Conservation (phyloP, 129 eudicot genomes). For the Artemisia tridentata region DNA sequence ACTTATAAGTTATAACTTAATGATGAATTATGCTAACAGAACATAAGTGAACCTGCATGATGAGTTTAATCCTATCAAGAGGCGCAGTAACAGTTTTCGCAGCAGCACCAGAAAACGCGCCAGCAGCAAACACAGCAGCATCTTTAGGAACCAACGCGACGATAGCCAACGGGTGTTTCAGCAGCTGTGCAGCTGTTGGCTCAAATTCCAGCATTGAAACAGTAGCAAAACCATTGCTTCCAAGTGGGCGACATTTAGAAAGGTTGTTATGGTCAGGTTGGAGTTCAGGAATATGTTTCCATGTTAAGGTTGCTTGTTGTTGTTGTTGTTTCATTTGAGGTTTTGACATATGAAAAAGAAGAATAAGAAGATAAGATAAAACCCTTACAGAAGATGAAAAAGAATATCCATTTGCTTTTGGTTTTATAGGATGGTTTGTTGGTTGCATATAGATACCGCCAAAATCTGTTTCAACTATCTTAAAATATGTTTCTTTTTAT, state of each 20-base stretch:
- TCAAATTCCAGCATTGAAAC: constrained; percentile 50
- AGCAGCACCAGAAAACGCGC: constrained; percentile 84
- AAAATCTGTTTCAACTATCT: not conserved
- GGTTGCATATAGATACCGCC: constrained; percentile 3
- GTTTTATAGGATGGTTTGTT: constrained; percentile 8
- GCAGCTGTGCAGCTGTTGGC: constrained; percentile 53
- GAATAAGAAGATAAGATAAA: constrained; percentile 21
- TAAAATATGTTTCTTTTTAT: too few relatives aligned
- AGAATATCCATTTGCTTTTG: not conserved
- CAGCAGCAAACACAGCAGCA: constrained; percentile 79
- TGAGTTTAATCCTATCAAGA: constrained; percentile 87
- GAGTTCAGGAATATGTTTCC: constrained; percentile 47
- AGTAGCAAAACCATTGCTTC: constrained; percentile 46
- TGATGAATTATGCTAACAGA: too few relatives aligned
- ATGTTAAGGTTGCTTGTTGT: constrained; percentile 23
- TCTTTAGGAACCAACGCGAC: constrained; percentile 74
- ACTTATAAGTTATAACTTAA: too few relatives aligned
- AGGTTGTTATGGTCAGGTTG: not conserved
- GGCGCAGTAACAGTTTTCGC: constrained; percentile 88
- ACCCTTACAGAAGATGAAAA: constrained; percentile 6
- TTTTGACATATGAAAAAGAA: constrained; percentile 8
- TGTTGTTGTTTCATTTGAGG: constrained; percentile 16
- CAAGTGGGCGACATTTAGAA: not conserved
- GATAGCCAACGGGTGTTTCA: constrained; percentile 67
- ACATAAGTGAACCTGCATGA: constrained; percentile 72